Percentiles rank a stretch among this genome's conserved stretches.
phyloP scores from a whole-genome alignment of 495 filamentous ascomycete genomes.

The Halenospora varia region DNA sequence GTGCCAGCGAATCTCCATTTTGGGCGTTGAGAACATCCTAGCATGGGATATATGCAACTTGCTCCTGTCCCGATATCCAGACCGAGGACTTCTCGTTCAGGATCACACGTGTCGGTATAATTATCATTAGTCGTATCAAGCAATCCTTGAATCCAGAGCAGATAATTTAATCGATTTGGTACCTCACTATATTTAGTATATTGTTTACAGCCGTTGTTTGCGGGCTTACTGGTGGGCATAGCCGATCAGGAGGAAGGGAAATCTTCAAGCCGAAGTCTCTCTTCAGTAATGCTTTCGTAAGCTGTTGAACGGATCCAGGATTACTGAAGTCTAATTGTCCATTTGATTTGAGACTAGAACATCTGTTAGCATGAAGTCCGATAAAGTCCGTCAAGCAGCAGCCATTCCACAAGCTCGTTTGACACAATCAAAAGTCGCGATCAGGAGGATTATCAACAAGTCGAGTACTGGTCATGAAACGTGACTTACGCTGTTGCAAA shows the following conservation, averaged over 20 bases:
- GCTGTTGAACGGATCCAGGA: constrained; percentile 70
- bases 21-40: constrained; percentile 65
- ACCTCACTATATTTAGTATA: constrained; percentile 39
- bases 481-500: constrained; percentile 49
- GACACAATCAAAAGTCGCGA: too few species aligned
- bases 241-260: constrained; percentile 66
- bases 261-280: constrained; percentile 70
- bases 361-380: constrained; percentile 3
- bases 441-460: too few species aligned
- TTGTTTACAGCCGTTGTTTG: background rate
- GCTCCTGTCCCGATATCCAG: constrained; percentile 92
- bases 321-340: constrained; percentile 77
- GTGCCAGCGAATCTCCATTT: constrained; percentile 72
- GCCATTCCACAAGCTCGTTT: too few species aligned
- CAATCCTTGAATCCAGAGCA: constrained; percentile 83
- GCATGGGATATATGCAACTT: constrained; percentile 84
- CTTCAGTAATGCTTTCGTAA: constrained; percentile 76
- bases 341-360: constrained; percentile 49
- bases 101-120: constrained; percentile 52
- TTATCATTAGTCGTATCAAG: constrained; percentile 65
- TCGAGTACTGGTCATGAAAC: too few species aligned
- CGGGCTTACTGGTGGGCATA: constrained; percentile 81
- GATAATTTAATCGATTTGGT: constrained; percentile 82
- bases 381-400: too few species aligned
- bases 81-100: constrained; percentile 55